A percentile compares a stretch with the other conserved stretches of the same genome.
Conservation (phyloP, 306 rosid genomes). For the Prinsepia uniflora region DNA sequence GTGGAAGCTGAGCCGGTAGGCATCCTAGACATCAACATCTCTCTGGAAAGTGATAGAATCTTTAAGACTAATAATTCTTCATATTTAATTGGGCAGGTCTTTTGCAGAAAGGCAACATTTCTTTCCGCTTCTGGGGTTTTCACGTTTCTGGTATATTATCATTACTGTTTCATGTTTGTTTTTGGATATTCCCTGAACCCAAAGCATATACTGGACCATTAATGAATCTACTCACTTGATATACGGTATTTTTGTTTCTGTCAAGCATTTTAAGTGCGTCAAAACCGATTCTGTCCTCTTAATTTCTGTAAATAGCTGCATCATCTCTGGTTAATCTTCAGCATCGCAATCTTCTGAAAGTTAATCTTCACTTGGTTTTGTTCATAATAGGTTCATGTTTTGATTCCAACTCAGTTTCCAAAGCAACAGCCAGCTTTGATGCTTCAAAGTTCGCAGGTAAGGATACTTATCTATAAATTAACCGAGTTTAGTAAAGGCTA, state of each 20-base stretch:
- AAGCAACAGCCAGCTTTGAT: conserved; percentile 72
- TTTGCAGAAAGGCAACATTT: conserved; percentile 83
- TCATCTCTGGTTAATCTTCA: neutral
- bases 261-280: neutral
- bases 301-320: neutral
- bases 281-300: neutral
- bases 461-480: conserved; percentile 7
- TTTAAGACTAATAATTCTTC: conserved; percentile 15
- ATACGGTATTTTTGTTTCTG: neutral
- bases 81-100: conserved; percentile 53
- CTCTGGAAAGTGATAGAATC: conserved; percentile 13
- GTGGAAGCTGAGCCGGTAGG: conserved; percentile 92
- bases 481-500: neutral
- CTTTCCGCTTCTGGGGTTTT: conserved; percentile 62
- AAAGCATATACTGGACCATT: conserved; percentile 19
- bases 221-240: conserved; percentile 10
- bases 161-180: conserved; percentile 10
- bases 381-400: conserved; percentile 58
- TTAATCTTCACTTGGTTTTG: conserved; percentile 6
- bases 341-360: too few relatives aligned
- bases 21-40: conserved; percentile 19
- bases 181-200: conserved; percentile 1
- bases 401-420: conserved; percentile 81
- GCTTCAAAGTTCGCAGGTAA: conserved; percentile 97
- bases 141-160: conserved; percentile 69